Percentiles rank a stretch among this genome's conserved stretches.
Conservation (phyloP, 192 early-diverging fungal genomes). For the Gonapodya prolifera region DNA sequence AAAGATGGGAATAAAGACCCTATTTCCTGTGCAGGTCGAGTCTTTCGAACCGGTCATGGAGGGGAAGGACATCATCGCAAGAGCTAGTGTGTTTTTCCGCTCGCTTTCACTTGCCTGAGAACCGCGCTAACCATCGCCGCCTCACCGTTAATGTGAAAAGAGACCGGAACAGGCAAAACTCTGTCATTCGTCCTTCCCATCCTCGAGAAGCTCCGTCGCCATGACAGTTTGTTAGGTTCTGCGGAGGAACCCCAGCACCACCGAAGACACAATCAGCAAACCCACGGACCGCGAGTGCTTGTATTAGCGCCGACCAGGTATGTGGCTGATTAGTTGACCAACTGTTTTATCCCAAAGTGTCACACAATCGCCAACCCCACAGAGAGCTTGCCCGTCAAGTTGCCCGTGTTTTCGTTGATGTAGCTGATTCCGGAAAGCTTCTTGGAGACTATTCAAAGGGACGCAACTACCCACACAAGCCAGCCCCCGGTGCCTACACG, state of each 20-base stretch:
- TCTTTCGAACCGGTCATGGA: constrained; percentile 57
- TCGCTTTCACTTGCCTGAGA: not conserved
- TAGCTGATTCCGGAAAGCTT: not conserved
- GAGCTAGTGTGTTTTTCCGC: constrained; percentile 25
- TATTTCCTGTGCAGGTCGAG: constrained; percentile 93
- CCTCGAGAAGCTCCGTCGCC: constrained; percentile 27
- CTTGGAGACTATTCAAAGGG: no score
- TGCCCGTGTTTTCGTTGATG: not conserved
- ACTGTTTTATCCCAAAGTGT: not conserved
- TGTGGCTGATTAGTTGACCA: no score
- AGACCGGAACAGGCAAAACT: constrained; percentile 65
- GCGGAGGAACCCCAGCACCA: not conserved
- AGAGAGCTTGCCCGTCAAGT: not conserved
- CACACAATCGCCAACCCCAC: not conserved
- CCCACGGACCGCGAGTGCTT: not conserved
- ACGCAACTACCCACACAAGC: no score
- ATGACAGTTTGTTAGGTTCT: not conserved
- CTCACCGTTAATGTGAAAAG: not conserved
- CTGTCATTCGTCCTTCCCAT: constrained; percentile 66
- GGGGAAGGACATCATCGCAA: constrained; percentile 60
- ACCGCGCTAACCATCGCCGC: not conserved
- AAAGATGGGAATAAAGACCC: constrained; percentile 46
- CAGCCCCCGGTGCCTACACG: no score
- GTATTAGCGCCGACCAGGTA: not conserved
- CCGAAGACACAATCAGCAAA: not conserved